Evolutionary conservation across 2,329 filamentous ascomycete species (phyloP).

Genomic region (Colletotrichum sp.): DNA sequence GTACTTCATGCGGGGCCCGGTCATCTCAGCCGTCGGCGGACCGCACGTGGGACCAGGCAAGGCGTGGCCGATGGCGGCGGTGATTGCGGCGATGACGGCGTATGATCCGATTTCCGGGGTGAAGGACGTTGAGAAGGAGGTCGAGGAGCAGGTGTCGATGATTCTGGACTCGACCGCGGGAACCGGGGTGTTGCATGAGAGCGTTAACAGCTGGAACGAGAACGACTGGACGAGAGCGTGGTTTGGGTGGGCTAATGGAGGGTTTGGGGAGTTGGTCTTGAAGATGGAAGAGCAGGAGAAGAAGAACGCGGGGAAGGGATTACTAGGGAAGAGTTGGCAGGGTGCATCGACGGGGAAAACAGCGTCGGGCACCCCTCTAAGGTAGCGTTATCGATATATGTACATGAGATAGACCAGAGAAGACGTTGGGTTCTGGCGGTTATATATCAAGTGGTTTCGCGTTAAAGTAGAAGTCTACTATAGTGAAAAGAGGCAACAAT

Average conservation of each 20-base stretch:
- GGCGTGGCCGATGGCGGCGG: slow-evolving; percentile 63
- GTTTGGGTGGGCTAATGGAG: slow-evolving; percentile 50
- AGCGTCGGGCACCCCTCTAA: rapidly evolving
- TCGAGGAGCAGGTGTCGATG: slow-evolving; percentile 37
- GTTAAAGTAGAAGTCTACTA: not conserved
- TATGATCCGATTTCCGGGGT: slow-evolving; percentile 29
- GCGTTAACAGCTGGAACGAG: slow-evolving; percentile 46
- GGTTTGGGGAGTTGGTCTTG: slow-evolving; percentile 45
- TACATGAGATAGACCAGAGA: not conserved
- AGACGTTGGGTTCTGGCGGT: not conserved
- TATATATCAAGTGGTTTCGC: not conserved
- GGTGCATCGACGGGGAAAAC: not conserved
- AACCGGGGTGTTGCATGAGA: slow-evolving; percentile 54
- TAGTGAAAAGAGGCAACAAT: too few species aligned
- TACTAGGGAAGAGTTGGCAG: slow-evolving; percentile 10
- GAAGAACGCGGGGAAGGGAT: not conserved
- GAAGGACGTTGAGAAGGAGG: slow-evolving; percentile 36
- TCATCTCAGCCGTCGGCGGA: slow-evolving; percentile 76
- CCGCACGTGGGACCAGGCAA: slow-evolving; percentile 66
- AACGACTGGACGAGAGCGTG: slow-evolving; percentile 48
- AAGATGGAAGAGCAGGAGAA: slow-evolving; percentile 27
- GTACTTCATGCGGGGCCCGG: slow-evolving; percentile 72
- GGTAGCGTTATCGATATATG: not conserved
- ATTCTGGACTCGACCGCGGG: slow-evolving; percentile 45
- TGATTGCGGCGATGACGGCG: slow-evolving; percentile 57